Conservation (phyloP, 2,329 filamentous ascomycete species). For the Aspergillus ochraceus region DNA sequence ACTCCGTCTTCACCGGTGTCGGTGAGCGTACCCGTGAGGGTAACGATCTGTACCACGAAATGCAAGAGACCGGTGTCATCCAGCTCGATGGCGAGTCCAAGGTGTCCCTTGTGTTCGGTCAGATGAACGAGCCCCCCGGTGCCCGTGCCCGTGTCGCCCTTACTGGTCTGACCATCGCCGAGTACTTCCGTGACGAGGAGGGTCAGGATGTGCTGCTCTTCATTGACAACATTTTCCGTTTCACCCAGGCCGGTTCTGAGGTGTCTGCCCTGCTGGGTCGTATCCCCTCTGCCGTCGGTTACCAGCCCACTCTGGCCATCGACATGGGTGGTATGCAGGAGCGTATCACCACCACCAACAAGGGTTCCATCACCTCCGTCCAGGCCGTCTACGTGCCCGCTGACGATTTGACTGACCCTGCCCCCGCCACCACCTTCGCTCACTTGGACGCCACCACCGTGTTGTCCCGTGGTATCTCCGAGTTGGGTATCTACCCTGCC, state of each 20-base stretch:
- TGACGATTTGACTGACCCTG: constrained; percentile 99
- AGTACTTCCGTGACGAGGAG: constrained; percentile 78
- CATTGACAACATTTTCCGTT: constrained; percentile 99
- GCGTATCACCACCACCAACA: constrained; percentile 98
- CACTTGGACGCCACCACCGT: constrained; percentile 99
- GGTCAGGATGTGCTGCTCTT: constrained; percentile 98
- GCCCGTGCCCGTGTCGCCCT: constrained; percentile 99
- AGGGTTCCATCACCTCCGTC: constrained; percentile 99
- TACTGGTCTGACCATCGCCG: constrained; percentile 69
- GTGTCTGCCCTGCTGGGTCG: constrained; percentile 98
- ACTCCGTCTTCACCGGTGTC: constrained; percentile 99
- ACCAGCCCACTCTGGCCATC: constrained; percentile 97
- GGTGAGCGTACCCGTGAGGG: constrained; percentile 99
- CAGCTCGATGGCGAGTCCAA: constrained; percentile 99
- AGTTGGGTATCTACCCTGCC: constrained; percentile 99
- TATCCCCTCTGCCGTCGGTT: constrained; percentile 99
- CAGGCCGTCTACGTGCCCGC: constrained; percentile 99
- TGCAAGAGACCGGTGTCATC: constrained; percentile 99
- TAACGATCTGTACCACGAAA: constrained; percentile 99
- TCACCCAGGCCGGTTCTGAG: constrained; percentile 99
- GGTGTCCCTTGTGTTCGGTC: constrained; percentile 98
- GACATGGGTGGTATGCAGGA: constrained; percentile 99
- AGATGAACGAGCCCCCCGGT: constrained; percentile 99
- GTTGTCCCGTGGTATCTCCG: constrained; percentile 99
- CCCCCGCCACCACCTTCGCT: constrained; percentile 98